phyloP scores from a whole-genome alignment of 768 basidiomycete species.

The Auricularia auricula-judae region DNA sequence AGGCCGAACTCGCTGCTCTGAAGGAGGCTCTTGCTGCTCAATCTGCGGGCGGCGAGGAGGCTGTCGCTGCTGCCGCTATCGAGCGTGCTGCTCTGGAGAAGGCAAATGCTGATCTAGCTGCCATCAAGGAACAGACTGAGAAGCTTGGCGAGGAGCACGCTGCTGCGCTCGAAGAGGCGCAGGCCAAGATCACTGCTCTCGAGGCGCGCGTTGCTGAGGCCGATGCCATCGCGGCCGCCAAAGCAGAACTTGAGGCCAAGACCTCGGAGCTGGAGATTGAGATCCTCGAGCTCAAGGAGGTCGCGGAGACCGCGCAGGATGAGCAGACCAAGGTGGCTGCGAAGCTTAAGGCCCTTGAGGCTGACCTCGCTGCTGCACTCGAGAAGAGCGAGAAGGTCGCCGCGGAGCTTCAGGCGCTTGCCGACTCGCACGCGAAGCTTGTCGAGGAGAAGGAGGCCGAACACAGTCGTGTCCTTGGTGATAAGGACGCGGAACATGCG shows the following conservation, averaged over 20 bases:
- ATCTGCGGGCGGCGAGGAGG: constrained; percentile 34
- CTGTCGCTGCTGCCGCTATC: constrained; percentile 39
- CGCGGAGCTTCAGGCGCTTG: constrained; percentile 31
- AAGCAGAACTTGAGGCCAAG: constrained; percentile 50
- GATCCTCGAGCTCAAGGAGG: constrained; percentile 65
- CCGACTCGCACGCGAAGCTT: constrained; percentile 34
- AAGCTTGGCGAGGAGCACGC: constrained; percentile 40
- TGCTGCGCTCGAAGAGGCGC: constrained; percentile 35
- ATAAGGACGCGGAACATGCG: neutral
- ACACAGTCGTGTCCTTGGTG: neutral
- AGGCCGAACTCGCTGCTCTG: constrained; percentile 32
- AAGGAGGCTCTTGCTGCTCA: constrained; percentile 44
- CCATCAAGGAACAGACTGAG: constrained; percentile 40
- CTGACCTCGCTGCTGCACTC: constrained; percentile 35
- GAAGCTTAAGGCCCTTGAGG: constrained; percentile 41
- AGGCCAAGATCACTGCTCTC: constrained; percentile 33
- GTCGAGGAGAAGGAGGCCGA: constrained; percentile 16
- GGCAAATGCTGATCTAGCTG: constrained; percentile 50
- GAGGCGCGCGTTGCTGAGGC: constrained; percentile 34
- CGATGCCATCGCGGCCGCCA: constrained; percentile 36
- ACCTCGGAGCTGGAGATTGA: constrained; percentile 77
- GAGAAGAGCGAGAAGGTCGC: constrained; percentile 39
- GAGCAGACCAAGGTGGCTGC: constrained; percentile 34
- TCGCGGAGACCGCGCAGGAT: constrained; percentile 54
- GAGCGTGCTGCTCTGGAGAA: constrained; percentile 56